Evolutionary conservation across 495 filamentous ascomycete species (phyloP), one percentile per base, ranked within the genome.

Genomic region (Daldinia vernicosa): DNA sequence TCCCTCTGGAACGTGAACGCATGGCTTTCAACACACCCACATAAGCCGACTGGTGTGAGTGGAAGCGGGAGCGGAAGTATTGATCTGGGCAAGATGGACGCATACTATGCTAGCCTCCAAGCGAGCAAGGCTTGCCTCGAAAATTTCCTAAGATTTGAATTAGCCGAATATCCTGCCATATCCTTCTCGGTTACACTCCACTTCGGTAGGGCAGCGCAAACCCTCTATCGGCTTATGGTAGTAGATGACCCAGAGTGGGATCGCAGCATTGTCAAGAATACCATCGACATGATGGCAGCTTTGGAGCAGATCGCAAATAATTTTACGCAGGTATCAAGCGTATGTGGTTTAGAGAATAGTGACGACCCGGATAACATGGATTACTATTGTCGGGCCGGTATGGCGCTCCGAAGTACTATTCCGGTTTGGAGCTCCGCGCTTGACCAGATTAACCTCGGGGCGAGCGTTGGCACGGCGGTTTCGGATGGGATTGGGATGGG

Each of bases 241-340:
- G 56, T 73, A 19, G 76, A 78, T 26, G 72, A 67, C 22, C 53
- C 71, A 11, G 66, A 60, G 6, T 75, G 74, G 67, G 76, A 76
- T 58, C 64, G 50, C 53, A 35, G 14, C 28, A 66, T 66, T 12
- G 61, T 70, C 1, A 47, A 57, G 11, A 45, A 47, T 30, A 66
- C 56, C 61, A 40, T 78, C 19, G 72, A 69, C 17, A 19, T 78
- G 6, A 57, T 75, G 35, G 51, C 47, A 1, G 37, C 37, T 1
- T 28, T 76, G 40, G 65, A 75, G 24, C 59, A 55, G 9, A 27
- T 60, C 0, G 67, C 70, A 6, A 39, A 50, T 19, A 61, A 58
- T 2, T 78, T 54, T 57, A 14, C 37, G 15, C 63, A 66, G 30
- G 63, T 78, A 2, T 43, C 72, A 6, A 45, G 6, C 6, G 54